Base-by-base conservation (phyloP, 2,329 filamentous ascomycete species). In the Chaetomiaceae sp. region DNA sequence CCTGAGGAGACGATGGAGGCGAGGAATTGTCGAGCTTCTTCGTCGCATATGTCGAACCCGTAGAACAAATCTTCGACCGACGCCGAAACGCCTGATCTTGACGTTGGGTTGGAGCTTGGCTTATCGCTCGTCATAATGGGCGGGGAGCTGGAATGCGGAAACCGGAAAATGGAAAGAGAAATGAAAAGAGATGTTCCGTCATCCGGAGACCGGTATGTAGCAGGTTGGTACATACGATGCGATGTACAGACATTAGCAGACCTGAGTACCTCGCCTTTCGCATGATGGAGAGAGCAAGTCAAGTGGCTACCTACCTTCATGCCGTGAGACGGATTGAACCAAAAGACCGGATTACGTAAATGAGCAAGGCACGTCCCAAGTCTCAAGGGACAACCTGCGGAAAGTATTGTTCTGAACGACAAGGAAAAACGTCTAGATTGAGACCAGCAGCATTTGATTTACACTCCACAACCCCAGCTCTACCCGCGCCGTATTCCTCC, bases 381-480 rank as follows among this genome's bases (percentile, higher is more conserved):
- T 22, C 11, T 19, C 29, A 19, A 19, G 6, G 19, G 19, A n/a
- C 19, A 41, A 29, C 22, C 17, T 9, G 27, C 29, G 8, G 15
- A n/a, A 8, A 8, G 1, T 14, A 27, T 24, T 24, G 17, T 34
- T 39, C 33, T 45, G 34, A 43, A 52, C 47, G 30, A 48, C 35
- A 58, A 54, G 36, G 36, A 49, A 53, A 51, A 50, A 52, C 49
- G 56, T 60, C 57, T 57, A 59, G 54, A 65, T 70, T 68, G 64
- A 66, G 68, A 69, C 61, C 58, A 56, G 54, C 59, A 68, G n/a
- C 64, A 66, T 68, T 67, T 73, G 69, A 72, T 72, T 72, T 72
- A 73, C 70, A 73, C 68, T 72, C 68, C 70, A 68, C 58, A 53
- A 59, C 58, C 49, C 39, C 38, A 32, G 33, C 36, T 48, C 43